phyloP scores from a whole-genome alignment of 176 grass and related monocot genomes.

The Oropetium thomaeum region DNA sequence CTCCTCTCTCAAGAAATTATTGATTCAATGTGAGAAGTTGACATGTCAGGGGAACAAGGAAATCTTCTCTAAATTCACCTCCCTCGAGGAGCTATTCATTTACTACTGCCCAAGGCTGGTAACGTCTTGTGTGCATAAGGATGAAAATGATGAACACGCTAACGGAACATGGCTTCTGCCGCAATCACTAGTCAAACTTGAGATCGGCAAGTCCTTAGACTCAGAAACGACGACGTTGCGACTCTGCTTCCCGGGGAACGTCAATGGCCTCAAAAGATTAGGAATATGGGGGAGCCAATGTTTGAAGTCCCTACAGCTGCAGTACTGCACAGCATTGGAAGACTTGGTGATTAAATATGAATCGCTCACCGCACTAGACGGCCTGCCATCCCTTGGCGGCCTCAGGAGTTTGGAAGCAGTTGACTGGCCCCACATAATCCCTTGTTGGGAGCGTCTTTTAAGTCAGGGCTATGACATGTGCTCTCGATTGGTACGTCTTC shows the following conservation, averaged over 20 bases:
- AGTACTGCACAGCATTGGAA: neutral
- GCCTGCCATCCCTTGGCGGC: neutral
- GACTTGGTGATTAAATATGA: neutral
- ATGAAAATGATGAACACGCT: neutral
- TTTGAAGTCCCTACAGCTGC: neutral
- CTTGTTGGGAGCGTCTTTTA: neutral
- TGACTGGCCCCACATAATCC: fast-evolving
- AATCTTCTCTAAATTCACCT: neutral
- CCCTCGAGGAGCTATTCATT: neutral
- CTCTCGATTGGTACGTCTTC: neutral
- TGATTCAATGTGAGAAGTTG: fast-evolving
- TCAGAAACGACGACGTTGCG: neutral
- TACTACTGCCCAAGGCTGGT: fast-evolving
- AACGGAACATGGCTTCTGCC: conserved; percentile 3
- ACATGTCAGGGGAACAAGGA: neutral
- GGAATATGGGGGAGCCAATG: fast-evolving
- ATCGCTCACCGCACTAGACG: neutral
- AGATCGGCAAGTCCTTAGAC: fast-evolving
- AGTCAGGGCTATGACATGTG: neutral
- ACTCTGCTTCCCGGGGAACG: neutral
- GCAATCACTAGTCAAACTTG: neutral
- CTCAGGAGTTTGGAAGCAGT: fast-evolving
- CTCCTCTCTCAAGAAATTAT: neutral
- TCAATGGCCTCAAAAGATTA: neutral
- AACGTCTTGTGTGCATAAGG: neutral